Conservation (phyloP, 495 filamentous ascomycete genomes). For the Stereocaulon alpinum region DNA sequence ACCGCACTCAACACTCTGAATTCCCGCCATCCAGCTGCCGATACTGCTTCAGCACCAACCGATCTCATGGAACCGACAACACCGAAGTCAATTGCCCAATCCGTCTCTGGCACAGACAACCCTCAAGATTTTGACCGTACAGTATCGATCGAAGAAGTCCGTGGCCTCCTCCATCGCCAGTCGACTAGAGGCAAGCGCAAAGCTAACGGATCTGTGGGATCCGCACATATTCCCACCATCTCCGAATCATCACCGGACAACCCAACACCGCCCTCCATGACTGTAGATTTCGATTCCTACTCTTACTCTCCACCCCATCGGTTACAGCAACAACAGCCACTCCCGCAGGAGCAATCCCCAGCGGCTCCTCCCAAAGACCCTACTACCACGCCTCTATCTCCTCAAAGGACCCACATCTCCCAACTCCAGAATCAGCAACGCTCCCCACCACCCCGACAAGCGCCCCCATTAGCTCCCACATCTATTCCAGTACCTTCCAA, state of each 20-base stretch:
- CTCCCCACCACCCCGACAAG: slow-evolving; percentile 8
- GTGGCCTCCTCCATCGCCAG: slow-evolving; percentile 29
- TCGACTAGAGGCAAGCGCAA: slow-evolving; percentile 31
- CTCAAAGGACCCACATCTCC: background rate
- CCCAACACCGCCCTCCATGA: slow-evolving; percentile 11
- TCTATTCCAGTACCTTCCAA: background rate
- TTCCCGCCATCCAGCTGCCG: slow-evolving; percentile 32
- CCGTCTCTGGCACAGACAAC: slow-evolving; percentile 5
- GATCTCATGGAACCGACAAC: slow-evolving; percentile 14
- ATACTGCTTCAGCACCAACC: slow-evolving; percentile 27
- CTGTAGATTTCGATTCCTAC: slow-evolving; percentile 15
- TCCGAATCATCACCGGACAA: background rate
- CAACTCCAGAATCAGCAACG: slow-evolving; percentile 9
- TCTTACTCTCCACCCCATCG: slow-evolving; percentile 3
- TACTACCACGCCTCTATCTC: background rate
- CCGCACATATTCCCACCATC: slow-evolving; percentile 4
- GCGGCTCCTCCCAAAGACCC: slow-evolving; percentile 14
- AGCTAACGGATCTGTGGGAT: slow-evolving; percentile 10
- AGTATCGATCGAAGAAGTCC: slow-evolving; percentile 29
- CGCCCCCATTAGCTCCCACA: slow-evolving; percentile 4
- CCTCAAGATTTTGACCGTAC: slow-evolving; percentile 19
- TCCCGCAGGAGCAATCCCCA: slow-evolving; percentile 2
- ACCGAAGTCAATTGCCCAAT: slow-evolving; percentile 12
- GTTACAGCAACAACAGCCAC: background rate
- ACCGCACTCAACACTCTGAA: slow-evolving; percentile 37